Conservation (phyloP, 176 grass and related monocot genomes). For the Aegilops bicornis region DNA sequence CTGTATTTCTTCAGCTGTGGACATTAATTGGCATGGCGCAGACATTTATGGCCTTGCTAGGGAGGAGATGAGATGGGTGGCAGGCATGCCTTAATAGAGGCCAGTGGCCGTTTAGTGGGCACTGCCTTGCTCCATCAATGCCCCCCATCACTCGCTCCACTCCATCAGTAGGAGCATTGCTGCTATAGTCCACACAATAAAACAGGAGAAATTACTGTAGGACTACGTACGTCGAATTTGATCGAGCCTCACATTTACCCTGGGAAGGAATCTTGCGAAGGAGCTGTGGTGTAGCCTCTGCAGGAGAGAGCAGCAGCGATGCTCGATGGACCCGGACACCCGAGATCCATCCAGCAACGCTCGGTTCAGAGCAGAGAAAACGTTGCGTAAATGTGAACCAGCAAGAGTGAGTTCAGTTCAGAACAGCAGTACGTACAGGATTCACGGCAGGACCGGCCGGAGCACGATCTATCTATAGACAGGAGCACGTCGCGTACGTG, state of each 20-base stretch:
- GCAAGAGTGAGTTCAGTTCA: not conserved
- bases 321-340: not conserved
- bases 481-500: too few species aligned
- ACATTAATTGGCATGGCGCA: conserved; percentile 56
- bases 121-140: conserved; percentile 45
- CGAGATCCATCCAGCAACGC: not conserved
- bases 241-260: not conserved
- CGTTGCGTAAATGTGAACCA: not conserved
- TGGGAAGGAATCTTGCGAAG: too few species aligned
- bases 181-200: not conserved
- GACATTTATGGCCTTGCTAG: conserved; percentile 45
- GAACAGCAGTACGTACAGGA: not conserved
- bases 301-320: not conserved
- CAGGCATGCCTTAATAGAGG: conserved; percentile 54
- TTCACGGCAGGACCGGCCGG: not conserved
- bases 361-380: not conserved
- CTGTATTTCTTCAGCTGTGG: too few species aligned
- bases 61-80: conserved; percentile 13
- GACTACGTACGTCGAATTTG: not conserved
- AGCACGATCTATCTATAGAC: too few species aligned
- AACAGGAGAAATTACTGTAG: not conserved
- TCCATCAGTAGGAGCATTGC: not conserved
- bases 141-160: conserved; percentile 16
- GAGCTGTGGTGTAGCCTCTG: not conserved
- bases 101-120: conserved; percentile 57